Evolutionary conservation across 2,329 filamentous ascomycete species (phyloP), one percentile per base, ranked within the genome.

Genomic region (Diaporthe sp.): DNA sequence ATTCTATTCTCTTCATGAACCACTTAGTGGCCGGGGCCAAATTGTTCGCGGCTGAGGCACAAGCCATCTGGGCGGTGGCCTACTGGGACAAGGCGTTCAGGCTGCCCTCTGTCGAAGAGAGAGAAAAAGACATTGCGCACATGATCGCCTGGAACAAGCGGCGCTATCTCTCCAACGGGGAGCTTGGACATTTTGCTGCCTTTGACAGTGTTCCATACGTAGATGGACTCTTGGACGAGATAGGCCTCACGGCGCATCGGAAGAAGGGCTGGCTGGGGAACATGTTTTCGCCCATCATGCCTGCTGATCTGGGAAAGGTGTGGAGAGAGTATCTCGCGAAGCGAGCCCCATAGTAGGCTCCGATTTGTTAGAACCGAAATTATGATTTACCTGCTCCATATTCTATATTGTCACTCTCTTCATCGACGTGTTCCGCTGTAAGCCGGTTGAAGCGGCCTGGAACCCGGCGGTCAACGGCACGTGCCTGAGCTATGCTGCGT

Each of bases 111-210:
- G 39, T 13, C 7, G 9, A 17, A 2, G 42, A 67, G 25, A 31
- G 42, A 28, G 61, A 67, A 17, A 49, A 13, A 3, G 61, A 67
- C 61, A n/a, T 49, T 7, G 61, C 61, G 42, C 61, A 67, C 28
- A 67, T 49, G 42, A 49, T 67, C 22, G 61, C 61, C 25, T 67
- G 61, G 61, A 67, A 49, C 61, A 67, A 34, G 61, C 42, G 61
- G 15, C 61, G 61, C 17, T 67, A 67, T 34, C 61, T 67, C 9
- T 67, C 61, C 0, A 67, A 67, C 42, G 61, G 42, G 4, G 42
- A 67, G 61, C 61, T 49, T 15, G 61, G 61, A 2, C 2, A 67
- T 10, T 49, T 67, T 15, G 61, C 61, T 34, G 42, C 61, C 8
- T 67, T 67, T 49, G 61, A 67, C 28, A 67, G 61, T 9, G 61